These are phyloP conservation scores for Rosa lucieae DNA, from an alignment of 306 rosid genomes.

Conservation along the genomic window DNA sequence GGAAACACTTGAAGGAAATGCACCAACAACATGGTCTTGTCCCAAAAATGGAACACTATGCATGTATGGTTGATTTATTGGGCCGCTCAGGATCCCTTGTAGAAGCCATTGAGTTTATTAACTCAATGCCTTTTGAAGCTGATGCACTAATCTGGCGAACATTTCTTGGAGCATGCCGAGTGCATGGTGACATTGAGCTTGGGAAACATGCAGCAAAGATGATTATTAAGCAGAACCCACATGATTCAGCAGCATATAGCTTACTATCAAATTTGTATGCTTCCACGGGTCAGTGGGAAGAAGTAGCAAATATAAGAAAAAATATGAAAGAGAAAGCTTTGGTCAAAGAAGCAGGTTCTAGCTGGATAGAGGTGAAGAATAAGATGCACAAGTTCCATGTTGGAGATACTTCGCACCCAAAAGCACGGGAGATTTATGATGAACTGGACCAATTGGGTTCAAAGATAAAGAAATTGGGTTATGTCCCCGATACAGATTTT, in stretches of 20 bases:
- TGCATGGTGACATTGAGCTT: conserved; percentile 26
- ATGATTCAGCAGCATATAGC: conserved; percentile 25
- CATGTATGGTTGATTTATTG: conserved; percentile 40
- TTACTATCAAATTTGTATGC: conserved; percentile 27
- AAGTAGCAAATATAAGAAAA: conserved; percentile 25
- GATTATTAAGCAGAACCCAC: conserved; percentile 24
- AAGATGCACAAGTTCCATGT: conserved; percentile 27
- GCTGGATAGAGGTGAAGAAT: conserved; percentile 26
- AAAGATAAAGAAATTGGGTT: conserved; percentile 22
- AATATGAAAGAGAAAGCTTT: conserved; percentile 26
- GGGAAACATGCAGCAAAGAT: conserved; percentile 25
- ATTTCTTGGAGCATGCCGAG: conserved; percentile 30
- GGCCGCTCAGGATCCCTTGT: conserved; percentile 33
- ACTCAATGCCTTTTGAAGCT: conserved; percentile 35
- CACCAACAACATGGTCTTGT: conserved; percentile 21
- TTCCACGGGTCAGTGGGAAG: conserved; percentile 24
- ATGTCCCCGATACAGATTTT: conserved; percentile 27
- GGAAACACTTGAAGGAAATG: conserved; percentile 31
- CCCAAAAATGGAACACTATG: conserved; percentile 41
- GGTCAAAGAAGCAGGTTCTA: conserved; percentile 28
- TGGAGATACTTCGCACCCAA: conserved; percentile 26
- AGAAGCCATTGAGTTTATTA: conserved; percentile 29
- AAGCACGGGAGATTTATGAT: conserved; percentile 21
- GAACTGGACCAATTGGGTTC: conserved; percentile 17
- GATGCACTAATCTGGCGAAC: conserved; percentile 40